Evolutionary conservation across 768 basidiomycete genomes (phyloP).

Genomic region (Suillus sp.): DNA sequence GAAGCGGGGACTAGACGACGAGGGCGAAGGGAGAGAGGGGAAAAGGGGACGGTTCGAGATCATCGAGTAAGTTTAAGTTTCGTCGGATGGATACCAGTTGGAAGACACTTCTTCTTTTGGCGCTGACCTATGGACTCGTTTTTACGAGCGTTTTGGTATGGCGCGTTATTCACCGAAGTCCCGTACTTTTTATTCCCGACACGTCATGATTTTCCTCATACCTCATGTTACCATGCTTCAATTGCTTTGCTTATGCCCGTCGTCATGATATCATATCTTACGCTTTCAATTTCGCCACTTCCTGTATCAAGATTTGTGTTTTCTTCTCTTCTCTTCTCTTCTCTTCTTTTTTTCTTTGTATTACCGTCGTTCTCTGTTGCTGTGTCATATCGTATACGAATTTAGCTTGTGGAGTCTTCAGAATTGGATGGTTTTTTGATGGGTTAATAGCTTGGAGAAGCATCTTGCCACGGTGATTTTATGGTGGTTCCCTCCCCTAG

Average conservation of each 20-base stretch:
- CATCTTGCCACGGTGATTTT: neutral
- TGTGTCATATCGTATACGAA: slow-evolving; percentile 27
- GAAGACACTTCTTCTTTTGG: neutral
- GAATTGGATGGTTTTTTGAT: neutral
- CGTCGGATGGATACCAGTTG: neutral
- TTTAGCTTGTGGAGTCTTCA: slow-evolving; percentile 14
- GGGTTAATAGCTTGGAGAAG: neutral
- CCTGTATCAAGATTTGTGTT: slow-evolving; percentile 1
- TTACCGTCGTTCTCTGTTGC: slow-evolving; percentile 6
- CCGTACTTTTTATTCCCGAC: neutral
- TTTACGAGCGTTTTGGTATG: neutral
- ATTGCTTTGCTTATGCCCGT: slow-evolving; percentile 13
- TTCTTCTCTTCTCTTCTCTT: slow-evolving; percentile 2
- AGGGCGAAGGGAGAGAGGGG: slow-evolving; percentile 43
- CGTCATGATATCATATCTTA: slow-evolving; percentile 15
- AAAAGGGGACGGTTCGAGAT: slow-evolving; percentile 66
- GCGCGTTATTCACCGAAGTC: too few relatives aligned
- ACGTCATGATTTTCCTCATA: slow-evolving; percentile 3
- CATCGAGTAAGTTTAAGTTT: slow-evolving; percentile 50
- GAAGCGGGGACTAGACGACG: slow-evolving; percentile 41
- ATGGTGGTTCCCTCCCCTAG: neutral
- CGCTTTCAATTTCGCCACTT: slow-evolving; percentile 6
- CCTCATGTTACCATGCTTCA: slow-evolving; percentile 7
- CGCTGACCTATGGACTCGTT: neutral
- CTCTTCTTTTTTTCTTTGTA: slow-evolving; percentile 11